Evolutionary conservation across 164 flowering plant genomes (phyloP), one percentile per base, ranked within the genome.

Genomic region (Platanus orientalis): DNA sequence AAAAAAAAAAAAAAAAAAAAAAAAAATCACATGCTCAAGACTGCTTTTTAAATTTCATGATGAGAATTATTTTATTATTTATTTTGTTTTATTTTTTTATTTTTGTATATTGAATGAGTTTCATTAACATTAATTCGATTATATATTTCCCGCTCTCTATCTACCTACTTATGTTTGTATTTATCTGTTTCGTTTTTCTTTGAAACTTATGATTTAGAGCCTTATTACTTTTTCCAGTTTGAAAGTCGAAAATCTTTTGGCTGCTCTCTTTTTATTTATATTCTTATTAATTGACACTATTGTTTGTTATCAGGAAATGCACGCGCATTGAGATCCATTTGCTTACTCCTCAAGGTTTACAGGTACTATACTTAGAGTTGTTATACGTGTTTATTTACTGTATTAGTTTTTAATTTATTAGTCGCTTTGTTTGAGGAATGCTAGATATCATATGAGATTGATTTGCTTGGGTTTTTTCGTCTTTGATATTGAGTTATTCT

Each of bases 281-380:
- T 4, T 54, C 36, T 61, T 17, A 21, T 63, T 34, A 3, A 29
- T 36, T 36, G 10, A 36, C 42, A 36, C 4, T 36, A 14, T 14
- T 36, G 12, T n/a, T 1, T 69, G 23, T 21, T 74, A 40, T n/a
- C 94, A 94, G 99, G 81, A 91, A 94, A 88, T 94, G 96, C 75
- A 91, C 97, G 3, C 85, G 97, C 0, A 84, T 94, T 50, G 99
- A 91, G 83, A 91, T 94, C 60, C 96, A 91, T 78, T 72, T 88
- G 79, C 89, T 91, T 54, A 84, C 93, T 28, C 84, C 94, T 30
- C 96, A 86, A 73, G 99, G 99, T 48, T 76, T 91, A 62, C 99
- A 94, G 97, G 99, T 94, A 61, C 0, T 6, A 1, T 60, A 13
- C 6, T 14, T 42, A 42, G 47, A 42, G 4, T 42, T 10, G 47